Evolutionary conservation across 257 asterid genomes (phyloP).

Genomic region (Marsdenia floribunda): DNA sequence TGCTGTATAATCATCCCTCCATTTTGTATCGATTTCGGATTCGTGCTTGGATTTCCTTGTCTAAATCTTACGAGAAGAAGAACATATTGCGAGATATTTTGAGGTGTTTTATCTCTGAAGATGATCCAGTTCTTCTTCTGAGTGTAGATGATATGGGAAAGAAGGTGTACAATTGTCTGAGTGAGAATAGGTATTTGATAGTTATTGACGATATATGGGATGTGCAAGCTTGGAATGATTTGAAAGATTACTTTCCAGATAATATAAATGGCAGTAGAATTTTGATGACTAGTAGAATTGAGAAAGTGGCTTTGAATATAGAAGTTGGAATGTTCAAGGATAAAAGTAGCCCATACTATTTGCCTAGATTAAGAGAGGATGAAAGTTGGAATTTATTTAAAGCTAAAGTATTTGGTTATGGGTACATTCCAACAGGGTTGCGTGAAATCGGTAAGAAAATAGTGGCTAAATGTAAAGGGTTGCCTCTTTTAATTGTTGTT

Average conservation of each 20-base stretch:
- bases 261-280: neutral
- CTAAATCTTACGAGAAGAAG: neutral
- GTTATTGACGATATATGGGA: conserved; percentile 12
- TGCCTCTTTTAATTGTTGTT: neutral
- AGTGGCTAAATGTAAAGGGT: neutral
- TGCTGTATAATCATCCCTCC: neutral
- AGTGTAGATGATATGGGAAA: conserved; percentile 6
- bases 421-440: neutral
- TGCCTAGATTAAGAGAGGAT: neutral
- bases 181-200: neutral
- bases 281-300: conserved; percentile 1
- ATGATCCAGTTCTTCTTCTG: neutral
- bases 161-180: conserved; percentile 1
- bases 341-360: neutral
- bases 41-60: conserved; percentile 3
- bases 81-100: neutral
- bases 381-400: conserved; percentile 8
- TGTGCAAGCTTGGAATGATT: neutral
- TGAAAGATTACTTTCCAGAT: neutral
- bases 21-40: neutral
- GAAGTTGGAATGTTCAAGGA: too few species aligned
- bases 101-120: neutral
- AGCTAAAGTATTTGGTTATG: neutral
- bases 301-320: neutral
- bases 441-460: neutral